phyloP scores from a whole-genome alignment of 148 eudicot species.

The Nepenthes mirabilis region DNA sequence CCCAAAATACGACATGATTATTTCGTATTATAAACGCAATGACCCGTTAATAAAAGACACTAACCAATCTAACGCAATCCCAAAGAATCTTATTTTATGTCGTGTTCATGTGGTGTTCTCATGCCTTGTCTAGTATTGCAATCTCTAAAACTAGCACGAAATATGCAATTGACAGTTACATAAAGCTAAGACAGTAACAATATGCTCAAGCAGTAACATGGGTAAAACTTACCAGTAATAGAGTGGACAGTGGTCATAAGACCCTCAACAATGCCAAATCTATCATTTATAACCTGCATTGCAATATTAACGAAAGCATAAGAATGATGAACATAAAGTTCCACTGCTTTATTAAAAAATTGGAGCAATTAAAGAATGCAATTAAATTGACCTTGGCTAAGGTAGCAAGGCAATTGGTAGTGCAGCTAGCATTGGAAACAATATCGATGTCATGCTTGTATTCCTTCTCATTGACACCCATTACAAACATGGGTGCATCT shows the following conservation, averaged over 20 bases:
- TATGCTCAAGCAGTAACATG: background rate
- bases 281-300: conserved; percentile 29
- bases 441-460: conserved; percentile 43
- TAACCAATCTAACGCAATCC: too few species aligned
- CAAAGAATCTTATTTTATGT: too few species aligned
- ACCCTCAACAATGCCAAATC: conserved; percentile 60
- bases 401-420: conserved; percentile 12
- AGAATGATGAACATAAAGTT: too few species aligned
- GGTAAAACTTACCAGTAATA: conserved; percentile 27
- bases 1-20: too few species aligned
- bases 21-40: too few species aligned
- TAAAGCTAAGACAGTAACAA: background rate
- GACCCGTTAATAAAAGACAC: too few species aligned
- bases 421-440: conserved; percentile 67
- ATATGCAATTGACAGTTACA: background rate
- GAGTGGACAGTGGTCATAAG: conserved; percentile 66
- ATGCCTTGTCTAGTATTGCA: too few species aligned
- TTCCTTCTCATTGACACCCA: conserved; percentile 67
- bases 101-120: too few species aligned
- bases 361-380: too few species aligned
- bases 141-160: too few species aligned
- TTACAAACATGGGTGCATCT: conserved; percentile 69
- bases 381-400: conserved; percentile 46
- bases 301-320: too few species aligned
- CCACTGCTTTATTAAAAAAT: too few species aligned